Base-by-base conservation (phyloP, 306 rosid genomes). In the Macrotyloma uniflorum region DNA sequence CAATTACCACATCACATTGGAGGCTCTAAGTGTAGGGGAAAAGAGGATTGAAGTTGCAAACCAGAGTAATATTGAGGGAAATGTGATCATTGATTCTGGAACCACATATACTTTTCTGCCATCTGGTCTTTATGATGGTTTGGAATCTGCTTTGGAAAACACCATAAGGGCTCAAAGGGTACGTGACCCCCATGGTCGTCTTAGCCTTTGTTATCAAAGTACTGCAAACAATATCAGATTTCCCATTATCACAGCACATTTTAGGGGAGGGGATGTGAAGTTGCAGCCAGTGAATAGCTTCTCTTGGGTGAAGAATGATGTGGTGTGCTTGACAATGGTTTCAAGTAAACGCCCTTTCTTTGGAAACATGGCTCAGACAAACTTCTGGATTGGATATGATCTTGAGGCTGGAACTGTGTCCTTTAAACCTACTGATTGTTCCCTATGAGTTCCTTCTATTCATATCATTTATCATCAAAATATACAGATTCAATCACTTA, bases 341-440 rank as follows among this genome's bases (percentile, higher is more conserved):
- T 7, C 86, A 0, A 0, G 75, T 6, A 49, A 46, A 4, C 1
- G 82, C 0, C 42, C 89, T 1, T 63, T 85, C 24, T 74, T 32
- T 23, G 95, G 97, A 11, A 90, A 88, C 83, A 14, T 92, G 36
- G 94, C 93, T 63, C 93, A 88, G 64, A 45, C 71, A 8, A 83
- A 90, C 72, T 85, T 88, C 46, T 35, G 70, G 36, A 54, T 90
- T 0, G 94, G 89, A 1, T 89, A 80, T 71, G 91, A 92, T 30
- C 85, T 86, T 8, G 67, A 71, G 3, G 72, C 23, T 0, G 30
- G 20, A 5, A 77, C 70, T 12, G 72, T 88, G 23, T 87, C 85
- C 1, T 92, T 92, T 72, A 62, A 74, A 83, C 87, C 85, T 3
- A 26, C 59, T 5, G 83, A 81, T 13, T 92, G 93, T 67, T 64